Conservation (phyloP, 2,329 filamentous ascomycete species). For the Dothistroma septosporum region DNA sequence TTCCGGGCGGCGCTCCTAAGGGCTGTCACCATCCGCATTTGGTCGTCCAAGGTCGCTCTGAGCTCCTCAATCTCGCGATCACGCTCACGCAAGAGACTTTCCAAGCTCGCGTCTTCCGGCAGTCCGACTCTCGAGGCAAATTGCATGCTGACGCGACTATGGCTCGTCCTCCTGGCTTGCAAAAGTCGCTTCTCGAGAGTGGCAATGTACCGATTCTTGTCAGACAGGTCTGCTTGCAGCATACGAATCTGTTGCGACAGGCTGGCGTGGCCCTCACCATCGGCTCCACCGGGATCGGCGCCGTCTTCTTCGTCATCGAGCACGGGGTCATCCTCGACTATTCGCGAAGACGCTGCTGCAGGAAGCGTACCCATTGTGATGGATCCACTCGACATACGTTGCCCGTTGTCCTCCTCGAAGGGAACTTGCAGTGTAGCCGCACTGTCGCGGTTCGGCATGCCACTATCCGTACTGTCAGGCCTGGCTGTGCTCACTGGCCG, state of each 20-base stretch:
- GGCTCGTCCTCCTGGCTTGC: constrained; percentile 84
- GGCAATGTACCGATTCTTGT: constrained; percentile 94
- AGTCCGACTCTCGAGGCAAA: constrained; percentile 48
- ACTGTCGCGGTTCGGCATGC: constrained; percentile 24
- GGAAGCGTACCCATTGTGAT: constrained; percentile 32
- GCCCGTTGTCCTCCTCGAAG: constrained; percentile 26
- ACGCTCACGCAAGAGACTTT: constrained; percentile 74
- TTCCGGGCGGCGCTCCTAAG: constrained; percentile 81
- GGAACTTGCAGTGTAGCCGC: constrained; percentile 36
- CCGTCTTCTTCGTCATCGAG: constrained; percentile 47
- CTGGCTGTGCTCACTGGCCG: constrained; percentile 29
- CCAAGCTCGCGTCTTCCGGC: constrained; percentile 61
- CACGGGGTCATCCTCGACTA: constrained; percentile 32
- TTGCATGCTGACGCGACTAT: constrained; percentile 77
- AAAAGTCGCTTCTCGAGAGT: constrained; percentile 89
- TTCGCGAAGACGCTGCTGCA: constrained; percentile 27
- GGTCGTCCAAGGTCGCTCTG: constrained; percentile 85
- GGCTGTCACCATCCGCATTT: constrained; percentile 87
- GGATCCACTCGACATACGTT: constrained; percentile 30
- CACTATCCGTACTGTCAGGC: constrained; percentile 26
- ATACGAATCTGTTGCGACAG: constrained; percentile 80
- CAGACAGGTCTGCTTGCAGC: constrained; percentile 89
- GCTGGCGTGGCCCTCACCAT: constrained; percentile 83
- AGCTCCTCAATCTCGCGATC: constrained; percentile 89
- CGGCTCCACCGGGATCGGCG: constrained; percentile 54